Base-by-base conservation (phyloP, 345 rosid species). In the Eutrema yunnanense region DNA sequence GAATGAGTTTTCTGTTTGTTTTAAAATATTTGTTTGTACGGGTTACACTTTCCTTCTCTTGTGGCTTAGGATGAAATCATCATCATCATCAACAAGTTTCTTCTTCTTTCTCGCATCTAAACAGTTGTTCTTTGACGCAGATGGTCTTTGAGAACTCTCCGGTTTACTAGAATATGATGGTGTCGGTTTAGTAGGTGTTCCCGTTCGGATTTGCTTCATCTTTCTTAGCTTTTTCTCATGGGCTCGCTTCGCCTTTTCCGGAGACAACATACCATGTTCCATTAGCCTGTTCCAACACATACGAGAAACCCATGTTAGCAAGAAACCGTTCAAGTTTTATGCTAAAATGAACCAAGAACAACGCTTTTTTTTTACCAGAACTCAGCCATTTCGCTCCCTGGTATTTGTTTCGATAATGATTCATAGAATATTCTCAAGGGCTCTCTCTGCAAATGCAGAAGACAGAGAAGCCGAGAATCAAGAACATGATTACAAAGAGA, bases 391-490 rank as follows among this genome's bases (percentile, higher is more conserved):
- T 95, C 96, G 67, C 96, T 95, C 0, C 82, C 73, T 12, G 99
- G 97, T 66, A 85, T 88, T 78, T 92, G 99, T 67, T 87, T 81
- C 0, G 85, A 92, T 55, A 95, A 83, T 0, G 98, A 90, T 82
- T 92, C 96, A 13, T 95, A 92, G 71, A 92, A 92, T 82, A 92
- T 89, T 84, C 99, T 84, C 70, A 94, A 76, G 5, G 99, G 97
- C 65, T 94, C 98, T 63, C 99, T 92, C 99, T 94, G 86, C 27
- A 58, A 74, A 81, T 4, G 16, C 56, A 43, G 43, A 29, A 56
- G 32, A 44, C 9, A 47, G 38, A 71, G 62, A 49, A 49, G 44
- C 14, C 13, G 54, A 53, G 19, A 70, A 52, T 37, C 59, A 71
- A 58, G 62, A 71, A 8, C 40, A 40, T 29, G 52, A 30, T 52